phyloP scores from a whole-genome alignment of 2,329 filamentous ascomycete species.

The Phoma herbarum region DNA sequence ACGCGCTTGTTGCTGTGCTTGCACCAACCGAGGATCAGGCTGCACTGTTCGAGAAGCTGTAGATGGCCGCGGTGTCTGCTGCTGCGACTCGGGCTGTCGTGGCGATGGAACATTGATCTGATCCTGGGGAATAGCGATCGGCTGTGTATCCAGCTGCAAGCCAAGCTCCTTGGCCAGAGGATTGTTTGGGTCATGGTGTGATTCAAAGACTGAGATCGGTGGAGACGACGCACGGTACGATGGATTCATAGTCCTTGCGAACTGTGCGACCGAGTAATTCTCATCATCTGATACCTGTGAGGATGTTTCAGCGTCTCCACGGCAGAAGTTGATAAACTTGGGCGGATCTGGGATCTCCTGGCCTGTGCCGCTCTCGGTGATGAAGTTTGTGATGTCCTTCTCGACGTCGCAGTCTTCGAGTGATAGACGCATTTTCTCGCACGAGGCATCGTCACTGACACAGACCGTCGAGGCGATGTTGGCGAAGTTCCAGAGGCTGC shows the following conservation, averaged over 20 bases:
- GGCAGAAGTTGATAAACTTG: conserved; percentile 98
- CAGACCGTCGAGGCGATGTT: conserved; percentile 98
- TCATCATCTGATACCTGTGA: conserved; percentile 89
- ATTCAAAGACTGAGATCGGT: conserved; percentile 90
- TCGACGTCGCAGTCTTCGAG: conserved; percentile 97
- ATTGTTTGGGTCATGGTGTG: conserved; percentile 86
- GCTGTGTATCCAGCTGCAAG: conserved; percentile 55
- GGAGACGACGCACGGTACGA: conserved; percentile 96
- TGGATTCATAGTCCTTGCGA: conserved; percentile 93
- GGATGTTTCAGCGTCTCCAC: conserved; percentile 82
- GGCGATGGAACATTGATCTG: conserved; percentile 27
- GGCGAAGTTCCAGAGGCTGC: conserved; percentile 96
- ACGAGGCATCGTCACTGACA: conserved; percentile 91
- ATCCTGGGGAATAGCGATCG: conserved; percentile 34
- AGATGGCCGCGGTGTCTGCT: conserved; percentile 14
- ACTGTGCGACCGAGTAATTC: conserved; percentile 93
- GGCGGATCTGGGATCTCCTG: conserved; percentile 97
- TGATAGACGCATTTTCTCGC: conserved; percentile 93
- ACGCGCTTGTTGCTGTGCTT: conserved; percentile 49
- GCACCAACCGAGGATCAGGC: conserved; percentile 48
- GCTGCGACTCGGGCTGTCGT: conserved; percentile 14
- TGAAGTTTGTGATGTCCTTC: conserved; percentile 90
- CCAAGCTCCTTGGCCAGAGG: conserved; percentile 74
- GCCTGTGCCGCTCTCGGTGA: conserved; percentile 86
- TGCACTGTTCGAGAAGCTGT: conserved; percentile 35